Percentiles rank a stretch among this genome's conserved stretches.
These are phyloP conservation scores for Epicoccum sorghinum DNA, from an alignment of 2,329 filamentous ascomycete species.

Conservation along the genomic window DNA sequence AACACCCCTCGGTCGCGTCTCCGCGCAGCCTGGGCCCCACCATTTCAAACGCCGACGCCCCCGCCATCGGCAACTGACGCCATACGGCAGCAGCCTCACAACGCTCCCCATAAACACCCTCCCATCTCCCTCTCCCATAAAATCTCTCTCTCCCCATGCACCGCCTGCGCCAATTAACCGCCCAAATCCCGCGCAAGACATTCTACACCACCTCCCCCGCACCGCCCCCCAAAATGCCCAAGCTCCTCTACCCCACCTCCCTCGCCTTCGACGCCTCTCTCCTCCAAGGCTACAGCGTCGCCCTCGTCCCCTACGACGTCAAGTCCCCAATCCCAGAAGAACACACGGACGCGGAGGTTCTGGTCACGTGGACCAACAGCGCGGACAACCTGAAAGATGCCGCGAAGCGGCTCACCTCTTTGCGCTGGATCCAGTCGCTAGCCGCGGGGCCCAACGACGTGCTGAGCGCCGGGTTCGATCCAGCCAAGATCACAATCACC, in stretches of 20 bases:
- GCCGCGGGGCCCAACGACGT: constrained; percentile 71
- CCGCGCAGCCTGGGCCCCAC: constrained; percentile 4
- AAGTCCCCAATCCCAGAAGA: constrained; percentile 62
- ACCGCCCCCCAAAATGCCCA: constrained; percentile 36
- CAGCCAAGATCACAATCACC: constrained; percentile 57
- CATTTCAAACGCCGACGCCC: constrained; percentile 13
- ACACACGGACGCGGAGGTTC: constrained; percentile 64
- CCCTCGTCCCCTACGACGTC: constrained; percentile 66
- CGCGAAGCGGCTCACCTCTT: constrained; percentile 59
- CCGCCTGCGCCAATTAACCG: constrained; percentile 7
- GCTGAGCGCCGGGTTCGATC: constrained; percentile 65
- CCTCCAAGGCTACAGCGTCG: constrained; percentile 64
- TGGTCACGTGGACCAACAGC: constrained; percentile 68
- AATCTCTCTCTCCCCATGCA: constrained; percentile 2
- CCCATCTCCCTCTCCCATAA: constrained; percentile 8
- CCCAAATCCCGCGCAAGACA: constrained; percentile 11
- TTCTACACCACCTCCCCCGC: constrained; percentile 10
- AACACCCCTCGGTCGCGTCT: constrained; percentile 4
- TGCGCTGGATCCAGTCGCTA: constrained; percentile 70
- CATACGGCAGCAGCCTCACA: neutral
- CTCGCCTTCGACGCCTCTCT: constrained; percentile 61
- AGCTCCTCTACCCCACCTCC: constrained; percentile 71
- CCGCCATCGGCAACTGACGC: constrained; percentile 12
- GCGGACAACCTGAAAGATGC: constrained; percentile 65
- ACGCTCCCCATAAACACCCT: neutral